Conservation (phyloP, 306 rosid genomes). For the Fragaria nilgerrensis region DNA sequence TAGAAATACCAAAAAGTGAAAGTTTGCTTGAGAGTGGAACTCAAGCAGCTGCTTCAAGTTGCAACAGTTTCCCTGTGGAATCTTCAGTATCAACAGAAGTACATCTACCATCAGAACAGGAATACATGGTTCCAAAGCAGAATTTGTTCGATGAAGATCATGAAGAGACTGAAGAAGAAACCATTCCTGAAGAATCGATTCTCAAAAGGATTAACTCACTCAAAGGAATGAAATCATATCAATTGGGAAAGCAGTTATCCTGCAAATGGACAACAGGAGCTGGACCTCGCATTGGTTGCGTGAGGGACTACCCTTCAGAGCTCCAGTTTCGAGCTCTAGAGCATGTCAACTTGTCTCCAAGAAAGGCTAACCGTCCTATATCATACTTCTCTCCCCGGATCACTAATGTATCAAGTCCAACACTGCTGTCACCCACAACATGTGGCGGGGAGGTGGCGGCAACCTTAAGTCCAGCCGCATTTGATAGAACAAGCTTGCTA, state of each 20-base stretch:
- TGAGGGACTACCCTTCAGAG: slow-evolving; percentile 82
- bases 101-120: slow-evolving; percentile 24
- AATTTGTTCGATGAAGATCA: slow-evolving; percentile 33
- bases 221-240: slow-evolving; percentile 72
- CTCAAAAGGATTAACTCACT: slow-evolving; percentile 74
- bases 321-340: slow-evolving; percentile 82
- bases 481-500: slow-evolving; percentile 16
- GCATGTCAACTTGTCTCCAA: slow-evolving; percentile 83
- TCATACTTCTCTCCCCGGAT: slow-evolving; percentile 38
- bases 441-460: slow-evolving; percentile 27
- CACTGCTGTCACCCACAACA: slow-evolving; percentile 26
- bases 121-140: slow-evolving; percentile 25
- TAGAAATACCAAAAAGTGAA: slow-evolving; percentile 53
- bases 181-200: slow-evolving; percentile 63
- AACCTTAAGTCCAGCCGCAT: background rate
- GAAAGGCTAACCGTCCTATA: slow-evolving; percentile 39
- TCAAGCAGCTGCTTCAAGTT: slow-evolving; percentile 16
- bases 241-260: slow-evolving; percentile 83
- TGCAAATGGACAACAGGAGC: slow-evolving; percentile 99
- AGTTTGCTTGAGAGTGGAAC: slow-evolving; percentile 30
- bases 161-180: slow-evolving; percentile 44
- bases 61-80: slow-evolving; percentile 19
- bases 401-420: slow-evolving; percentile 34
- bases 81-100: slow-evolving; percentile 27
- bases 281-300: slow-evolving; percentile 93